These are phyloP conservation scores for Trametes polyzona DNA, from an alignment of 1,284 basidiomycete species.

Conservation along the genomic window DNA sequence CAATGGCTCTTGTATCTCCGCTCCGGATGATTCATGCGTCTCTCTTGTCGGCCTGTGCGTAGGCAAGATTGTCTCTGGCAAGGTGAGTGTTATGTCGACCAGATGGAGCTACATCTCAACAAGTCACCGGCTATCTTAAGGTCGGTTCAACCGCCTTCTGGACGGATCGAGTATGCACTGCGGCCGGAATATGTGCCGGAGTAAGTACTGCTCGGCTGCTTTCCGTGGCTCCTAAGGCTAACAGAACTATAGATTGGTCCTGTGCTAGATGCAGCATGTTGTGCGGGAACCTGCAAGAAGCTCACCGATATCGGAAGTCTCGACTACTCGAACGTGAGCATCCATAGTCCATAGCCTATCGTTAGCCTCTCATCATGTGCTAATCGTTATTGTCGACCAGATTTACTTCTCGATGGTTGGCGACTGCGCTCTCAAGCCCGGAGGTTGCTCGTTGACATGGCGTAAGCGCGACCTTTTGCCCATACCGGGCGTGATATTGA, in stretches of 20 bases:
- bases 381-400: too few species aligned
- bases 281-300: constrained; percentile 9
- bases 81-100: background rate
- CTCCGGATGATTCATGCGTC: constrained; percentile 7
- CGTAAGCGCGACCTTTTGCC: background rate
- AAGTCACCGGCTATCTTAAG: background rate
- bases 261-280: constrained; percentile 10
- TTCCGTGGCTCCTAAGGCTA: too few species aligned
- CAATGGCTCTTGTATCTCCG: constrained; percentile 13
- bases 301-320: constrained; percentile 5
- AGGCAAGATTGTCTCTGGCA: background rate
- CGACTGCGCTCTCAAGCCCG: constrained; percentile 4
- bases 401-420: constrained; percentile 7
- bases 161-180: constrained; percentile 5
- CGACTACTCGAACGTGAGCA: constrained; percentile 5
- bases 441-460: constrained; percentile 10
- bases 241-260: constrained; percentile 1
- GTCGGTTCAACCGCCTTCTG: constrained; percentile 1
- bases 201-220: background rate
- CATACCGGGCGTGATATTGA: background rate
- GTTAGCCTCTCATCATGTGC: too few species aligned
- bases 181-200: constrained; percentile 7
- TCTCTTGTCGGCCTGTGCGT: constrained; percentile 11
- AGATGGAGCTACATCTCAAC: too few species aligned
- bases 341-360: too few species aligned